These are phyloP conservation scores for Phytophthora hibernalis DNA, from an alignment of 352 stramenopile species.

Conservation along the genomic window DNA sequence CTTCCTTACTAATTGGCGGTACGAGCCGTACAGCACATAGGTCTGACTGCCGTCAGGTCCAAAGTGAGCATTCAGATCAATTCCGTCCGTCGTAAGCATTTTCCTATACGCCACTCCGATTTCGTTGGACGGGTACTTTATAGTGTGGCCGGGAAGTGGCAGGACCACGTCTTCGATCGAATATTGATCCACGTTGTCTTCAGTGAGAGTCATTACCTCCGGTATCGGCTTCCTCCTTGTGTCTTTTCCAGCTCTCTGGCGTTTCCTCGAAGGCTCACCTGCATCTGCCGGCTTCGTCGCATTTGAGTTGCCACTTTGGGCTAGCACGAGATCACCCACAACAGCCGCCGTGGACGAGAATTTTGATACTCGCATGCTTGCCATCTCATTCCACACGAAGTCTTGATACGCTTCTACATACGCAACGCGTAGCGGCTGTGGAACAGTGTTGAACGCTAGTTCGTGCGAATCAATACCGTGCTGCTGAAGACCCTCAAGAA, in stretches of 20 bases:
- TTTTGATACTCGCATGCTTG: slow-evolving; percentile 87
- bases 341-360: slow-evolving; percentile 63
- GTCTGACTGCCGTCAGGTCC: slow-evolving; percentile 54
- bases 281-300: slow-evolving; percentile 16
- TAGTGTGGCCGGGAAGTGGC: slow-evolving; percentile 91
- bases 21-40: slow-evolving; percentile 87
- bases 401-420: slow-evolving; percentile 92
- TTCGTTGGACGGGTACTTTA: slow-evolving; percentile 87
- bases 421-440: slow-evolving; percentile 59
- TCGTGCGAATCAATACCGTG: slow-evolving; percentile 80
- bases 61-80: slow-evolving; percentile 64
- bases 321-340: slow-evolving; percentile 92
- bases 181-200: slow-evolving; percentile 89
- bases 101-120: slow-evolving; percentile 57
- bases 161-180: slow-evolving; percentile 94
- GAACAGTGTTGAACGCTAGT: slow-evolving; percentile 73
- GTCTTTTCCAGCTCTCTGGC: slow-evolving; percentile 37
- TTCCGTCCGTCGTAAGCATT: slow-evolving; percentile 62
- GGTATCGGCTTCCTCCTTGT: slow-evolving; percentile 18
- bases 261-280: slow-evolving; percentile 43
- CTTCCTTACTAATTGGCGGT: slow-evolving; percentile 92
- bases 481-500: slow-evolving; percentile 77
- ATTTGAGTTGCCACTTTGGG: slow-evolving; percentile 25
- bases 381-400: slow-evolving; percentile 96
- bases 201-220: slow-evolving; percentile 72